These are phyloP conservation scores for Prunus mira DNA, from an alignment of 306 rosid species.

Conservation along the genomic window DNA sequence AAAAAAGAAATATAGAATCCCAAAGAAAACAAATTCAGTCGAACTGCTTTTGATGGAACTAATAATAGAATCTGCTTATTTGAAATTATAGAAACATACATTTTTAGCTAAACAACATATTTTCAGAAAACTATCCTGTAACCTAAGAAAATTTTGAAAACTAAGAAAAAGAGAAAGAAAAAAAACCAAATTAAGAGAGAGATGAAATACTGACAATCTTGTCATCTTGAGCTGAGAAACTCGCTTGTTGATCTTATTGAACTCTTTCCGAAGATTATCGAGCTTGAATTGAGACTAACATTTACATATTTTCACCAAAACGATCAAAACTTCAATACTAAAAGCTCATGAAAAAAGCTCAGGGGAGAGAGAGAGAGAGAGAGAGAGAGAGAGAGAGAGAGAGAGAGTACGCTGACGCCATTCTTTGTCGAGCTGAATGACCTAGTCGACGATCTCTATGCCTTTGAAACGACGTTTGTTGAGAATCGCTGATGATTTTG, in stretches of 20 bases:
- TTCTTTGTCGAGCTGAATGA: slow-evolving; percentile 78
- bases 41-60: not conserved
- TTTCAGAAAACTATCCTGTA: not conserved
- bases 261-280: slow-evolving; percentile 64
- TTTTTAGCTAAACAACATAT: too few species aligned
- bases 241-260: slow-evolving; percentile 75
- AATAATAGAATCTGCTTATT: not conserved
- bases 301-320: not conserved
- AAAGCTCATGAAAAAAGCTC: not conserved
- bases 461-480: slow-evolving; percentile 69
- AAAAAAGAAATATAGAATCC: not conserved
- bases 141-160: not conserved
- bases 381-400: not conserved
- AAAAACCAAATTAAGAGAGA: not conserved
- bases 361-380: not conserved
- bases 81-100: too few species aligned
- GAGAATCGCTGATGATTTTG: slow-evolving; percentile 86
- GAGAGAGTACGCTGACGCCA: slow-evolving; percentile 69
- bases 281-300: slow-evolving; percentile 64
- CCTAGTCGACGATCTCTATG: slow-evolving; percentile 68
- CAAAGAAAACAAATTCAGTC: not conserved
- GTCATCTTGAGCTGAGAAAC: slow-evolving; percentile 47
- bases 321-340: not conserved
- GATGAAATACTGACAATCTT: slow-evolving; percentile 36
- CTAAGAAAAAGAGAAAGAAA: not conserved